Evolutionary conservation across 495 filamentous ascomycete genomes (phyloP).

Genomic region (Staphylotrichum tortipilum): DNA sequence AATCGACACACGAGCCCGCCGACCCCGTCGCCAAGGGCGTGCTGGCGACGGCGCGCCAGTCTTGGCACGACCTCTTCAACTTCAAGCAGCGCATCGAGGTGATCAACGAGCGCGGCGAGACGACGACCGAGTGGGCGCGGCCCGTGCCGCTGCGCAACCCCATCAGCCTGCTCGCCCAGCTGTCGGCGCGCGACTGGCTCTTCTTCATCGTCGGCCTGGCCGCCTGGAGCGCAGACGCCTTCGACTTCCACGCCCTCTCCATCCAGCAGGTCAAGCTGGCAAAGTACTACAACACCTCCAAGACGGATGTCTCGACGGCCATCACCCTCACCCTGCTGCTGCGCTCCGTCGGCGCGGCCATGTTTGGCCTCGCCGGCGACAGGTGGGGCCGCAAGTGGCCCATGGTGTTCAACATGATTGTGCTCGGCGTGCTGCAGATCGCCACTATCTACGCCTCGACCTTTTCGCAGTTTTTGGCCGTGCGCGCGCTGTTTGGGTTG

Average conservation of each 20-base stretch:
- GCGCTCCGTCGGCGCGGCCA: constrained; percentile 58
- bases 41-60: constrained; percentile 49
- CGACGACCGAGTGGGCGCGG: constrained; percentile 49
- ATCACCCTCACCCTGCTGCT: constrained; percentile 68
- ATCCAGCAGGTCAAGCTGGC: constrained; percentile 63
- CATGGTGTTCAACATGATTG: constrained; percentile 64
- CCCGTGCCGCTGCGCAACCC: constrained; percentile 55
- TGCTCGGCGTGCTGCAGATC: constrained; percentile 56
- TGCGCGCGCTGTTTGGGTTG: constrained; percentile 63
- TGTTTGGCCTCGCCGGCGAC: constrained; percentile 66
- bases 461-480: constrained; percentile 61
- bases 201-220: constrained; percentile 56
- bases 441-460: constrained; percentile 62
- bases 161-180: constrained; percentile 48
- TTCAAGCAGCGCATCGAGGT: constrained; percentile 61
- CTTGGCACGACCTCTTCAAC: constrained; percentile 53
- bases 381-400: constrained; percentile 74
- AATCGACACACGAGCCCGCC: constrained; percentile 38
- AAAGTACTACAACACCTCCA: constrained; percentile 52
- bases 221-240: constrained; percentile 63
- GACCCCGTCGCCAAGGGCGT: constrained; percentile 53
- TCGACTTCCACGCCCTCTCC: constrained; percentile 70
- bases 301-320: constrained; percentile 61
- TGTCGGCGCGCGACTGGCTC: constrained; percentile 49
- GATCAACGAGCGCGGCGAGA: constrained; percentile 49